phyloP scores from a whole-genome alignment of 805 yeast genomes.

The Yamadazyma scolyti region DNA sequence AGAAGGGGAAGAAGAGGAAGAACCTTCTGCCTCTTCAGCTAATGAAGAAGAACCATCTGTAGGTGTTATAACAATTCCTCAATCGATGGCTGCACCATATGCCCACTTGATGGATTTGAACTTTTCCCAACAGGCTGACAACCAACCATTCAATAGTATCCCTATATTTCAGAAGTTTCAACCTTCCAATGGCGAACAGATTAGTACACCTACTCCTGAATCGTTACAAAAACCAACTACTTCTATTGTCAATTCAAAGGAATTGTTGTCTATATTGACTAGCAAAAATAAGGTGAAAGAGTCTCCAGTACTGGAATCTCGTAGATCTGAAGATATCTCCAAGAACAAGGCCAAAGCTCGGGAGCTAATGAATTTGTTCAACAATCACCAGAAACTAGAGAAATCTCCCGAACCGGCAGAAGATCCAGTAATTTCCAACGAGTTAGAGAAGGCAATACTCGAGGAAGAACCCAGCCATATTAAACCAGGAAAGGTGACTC shows the following conservation, averaged over 20 bases:
- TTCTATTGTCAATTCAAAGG: slow-evolving; percentile 35
- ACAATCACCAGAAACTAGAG: slow-evolving; percentile 14
- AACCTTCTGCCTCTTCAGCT: background rate
- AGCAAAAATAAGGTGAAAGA: slow-evolving; percentile 12
- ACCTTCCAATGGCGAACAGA: slow-evolving; percentile 2
- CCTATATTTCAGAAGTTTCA: slow-evolving; percentile 5
- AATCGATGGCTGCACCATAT: slow-evolving; percentile 15
- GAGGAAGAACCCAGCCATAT: slow-evolving; percentile 6
- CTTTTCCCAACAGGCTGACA: slow-evolving; percentile 32
- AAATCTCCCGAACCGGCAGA: slow-evolving; percentile 1
- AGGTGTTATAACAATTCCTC: slow-evolving; percentile 10
- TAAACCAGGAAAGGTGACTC: slow-evolving; percentile 21
- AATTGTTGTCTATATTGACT: slow-evolving; percentile 41
- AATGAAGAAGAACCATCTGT: slow-evolving; percentile 3
- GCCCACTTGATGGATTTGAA: slow-evolving; percentile 15
- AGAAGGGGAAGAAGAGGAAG: slow-evolving; percentile 2
- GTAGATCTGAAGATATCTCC: slow-evolving; percentile 13
- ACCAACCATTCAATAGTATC: slow-evolving; percentile 11
- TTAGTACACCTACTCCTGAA: slow-evolving; percentile 30
- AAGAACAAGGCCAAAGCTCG: slow-evolving; percentile 29
- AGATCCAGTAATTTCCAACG: slow-evolving; percentile 17
- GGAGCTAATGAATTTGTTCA: slow-evolving; percentile 25
- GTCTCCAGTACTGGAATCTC: slow-evolving; percentile 4
- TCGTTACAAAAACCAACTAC: slow-evolving; percentile 36
- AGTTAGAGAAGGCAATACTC: slow-evolving; percentile 17